These are phyloP conservation scores for Pelargonium cotyledonis DNA, from an alignment of 441 rosid species.

Conservation along the genomic window DNA sequence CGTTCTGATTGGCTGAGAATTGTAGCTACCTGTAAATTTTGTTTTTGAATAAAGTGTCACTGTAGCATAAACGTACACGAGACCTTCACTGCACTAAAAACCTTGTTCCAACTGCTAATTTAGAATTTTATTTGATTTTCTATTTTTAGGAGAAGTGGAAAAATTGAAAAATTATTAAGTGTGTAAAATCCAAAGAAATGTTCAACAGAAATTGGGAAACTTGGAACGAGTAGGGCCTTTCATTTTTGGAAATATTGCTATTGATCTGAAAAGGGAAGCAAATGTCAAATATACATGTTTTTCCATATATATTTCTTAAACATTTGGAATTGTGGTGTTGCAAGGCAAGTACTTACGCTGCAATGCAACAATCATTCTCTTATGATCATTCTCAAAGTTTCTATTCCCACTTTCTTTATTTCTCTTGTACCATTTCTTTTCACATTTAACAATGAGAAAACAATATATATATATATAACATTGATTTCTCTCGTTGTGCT, in stretches of 20 bases:
- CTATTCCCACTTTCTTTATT: too few relatives aligned
- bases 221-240: constrained; percentile 4
- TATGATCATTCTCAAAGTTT: too few relatives aligned
- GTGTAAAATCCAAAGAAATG: neutral
- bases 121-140: neutral
- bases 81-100: neutral
- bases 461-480: too few relatives aligned
- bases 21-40: neutral
- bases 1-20: neutral
- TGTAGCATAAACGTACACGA: constrained; percentile 24
- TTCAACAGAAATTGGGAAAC: neutral
- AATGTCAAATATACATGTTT: too few relatives aligned
- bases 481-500: too few relatives aligned
- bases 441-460: too few relatives aligned
- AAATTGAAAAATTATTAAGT: neutral
- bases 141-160: neutral
- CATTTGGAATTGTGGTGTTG: too few relatives aligned
- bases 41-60: constrained; percentile 12
- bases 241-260: neutral
- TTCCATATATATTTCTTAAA: too few relatives aligned
- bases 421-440: too few relatives aligned
- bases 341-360: too few relatives aligned
- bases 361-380: too few relatives aligned
- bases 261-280: too few relatives aligned
- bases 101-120: neutral